Base-by-base conservation (phyloP, 768 basidiomycete genomes). In the Auricularia auricula-judae region DNA sequence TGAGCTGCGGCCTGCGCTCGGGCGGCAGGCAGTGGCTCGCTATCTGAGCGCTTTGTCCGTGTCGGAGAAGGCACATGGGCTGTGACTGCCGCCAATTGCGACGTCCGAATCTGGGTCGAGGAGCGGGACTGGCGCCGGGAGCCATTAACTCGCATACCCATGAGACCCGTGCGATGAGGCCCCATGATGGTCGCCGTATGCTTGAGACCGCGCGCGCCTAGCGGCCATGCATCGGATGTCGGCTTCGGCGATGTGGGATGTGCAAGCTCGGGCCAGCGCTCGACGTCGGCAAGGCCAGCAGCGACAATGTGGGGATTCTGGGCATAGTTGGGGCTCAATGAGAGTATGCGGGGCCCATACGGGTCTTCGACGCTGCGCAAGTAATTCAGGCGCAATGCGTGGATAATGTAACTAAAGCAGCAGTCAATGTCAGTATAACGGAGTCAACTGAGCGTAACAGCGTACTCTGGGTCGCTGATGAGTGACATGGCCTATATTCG, bases 181-280 rank as follows among this genome's bases (percentile, higher is more conserved):
- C 86, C 91, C 81, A 94, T 86, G 71, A 97, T 96, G 3, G 95
- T 97, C 70, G 88, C 86, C 4, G 91, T 89, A 74, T 95, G 88
- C 71, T 88, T 90, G 67, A 97, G 80, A 14, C 39, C 39, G 82
- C 71, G 11, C 79, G 74, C 68, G 83, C 56, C 56, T 21, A 56
- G 54, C 21, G 56, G 56, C 29, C 23, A 59, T 5, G 23, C 29
- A 10, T 59, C 85, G 63, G 89, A 87, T 64, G 86, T 86, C 47
- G 88, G 79, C 44, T 86, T 83, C 0, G 90, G 92, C 67, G 86
- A 88, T 14, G 82, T 72, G 0, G 92, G 87, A 42, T 82, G 76
- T 2, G 79, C 79, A 62, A 98, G 83, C 73, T 97, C 92, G 35
- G 93, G 93, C 91, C 92, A 96, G 72, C 84, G 76, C 33, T 89